These are phyloP conservation scores for Rhizopogon hawkerae DNA, from an alignment of 1,284 basidiomycete species.

Conservation along the genomic window DNA sequence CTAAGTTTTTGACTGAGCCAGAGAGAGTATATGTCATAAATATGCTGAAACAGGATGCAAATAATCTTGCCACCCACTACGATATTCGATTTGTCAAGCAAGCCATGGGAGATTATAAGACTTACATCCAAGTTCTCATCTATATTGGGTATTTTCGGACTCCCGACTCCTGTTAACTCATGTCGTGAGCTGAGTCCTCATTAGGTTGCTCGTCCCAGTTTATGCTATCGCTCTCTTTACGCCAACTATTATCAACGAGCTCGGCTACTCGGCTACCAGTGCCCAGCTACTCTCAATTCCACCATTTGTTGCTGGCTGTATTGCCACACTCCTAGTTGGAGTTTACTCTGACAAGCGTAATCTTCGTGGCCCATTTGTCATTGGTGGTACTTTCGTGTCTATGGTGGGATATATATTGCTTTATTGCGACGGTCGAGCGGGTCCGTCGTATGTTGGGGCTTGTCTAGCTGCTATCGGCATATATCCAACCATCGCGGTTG, in stretches of 20 bases:
- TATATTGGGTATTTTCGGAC: constrained; percentile 33
- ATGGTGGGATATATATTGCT: constrained; percentile 40
- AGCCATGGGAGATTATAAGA: constrained; percentile 36
- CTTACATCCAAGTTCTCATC: constrained; percentile 36
- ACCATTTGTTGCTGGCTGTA: constrained; percentile 38
- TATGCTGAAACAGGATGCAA: constrained; percentile 34
- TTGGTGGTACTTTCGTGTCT: constrained; percentile 30
- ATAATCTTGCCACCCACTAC: constrained; percentile 28
- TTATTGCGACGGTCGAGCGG: constrained; percentile 29
- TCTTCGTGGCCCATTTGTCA: constrained; percentile 38
- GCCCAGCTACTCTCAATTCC: constrained; percentile 55
- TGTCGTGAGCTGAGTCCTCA: constrained; percentile 9
- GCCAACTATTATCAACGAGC: constrained; percentile 46
- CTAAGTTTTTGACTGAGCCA: constrained; percentile 33
- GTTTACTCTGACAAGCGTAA: constrained; percentile 35
- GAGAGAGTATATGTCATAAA: constrained; percentile 29
- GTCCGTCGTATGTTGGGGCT: constrained; percentile 41
- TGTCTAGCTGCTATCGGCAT: constrained; percentile 48
- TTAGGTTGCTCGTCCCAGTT: constrained; percentile 39
- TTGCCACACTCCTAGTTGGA: constrained; percentile 35
- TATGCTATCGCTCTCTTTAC: constrained; percentile 54
- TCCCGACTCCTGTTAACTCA: neutral
- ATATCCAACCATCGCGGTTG: constrained; percentile 45
- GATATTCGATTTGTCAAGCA: constrained; percentile 31
- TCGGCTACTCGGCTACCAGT: constrained; percentile 46